Evolutionary conservation across 2,329 filamentous ascomycete genomes (phyloP).

Genomic region (Akanthomyces lecanii): DNA sequence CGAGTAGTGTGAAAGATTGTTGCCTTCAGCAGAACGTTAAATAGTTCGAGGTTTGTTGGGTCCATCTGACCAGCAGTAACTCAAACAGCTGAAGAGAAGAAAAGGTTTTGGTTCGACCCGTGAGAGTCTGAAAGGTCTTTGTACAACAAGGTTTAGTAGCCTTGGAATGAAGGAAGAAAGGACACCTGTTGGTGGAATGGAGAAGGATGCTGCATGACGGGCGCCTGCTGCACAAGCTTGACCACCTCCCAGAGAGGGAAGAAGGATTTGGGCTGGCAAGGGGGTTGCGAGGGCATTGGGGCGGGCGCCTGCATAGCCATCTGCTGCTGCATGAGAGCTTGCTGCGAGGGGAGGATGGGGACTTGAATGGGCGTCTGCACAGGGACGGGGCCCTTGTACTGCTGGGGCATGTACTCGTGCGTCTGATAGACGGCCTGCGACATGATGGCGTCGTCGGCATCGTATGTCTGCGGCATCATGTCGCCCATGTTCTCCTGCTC

Average conservation of each 20-base stretch:
- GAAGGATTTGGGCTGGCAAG: conserved; percentile 44
- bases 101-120: conserved; percentile 1
- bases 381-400: conserved; percentile 40
- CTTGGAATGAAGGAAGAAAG: conserved; percentile 48
- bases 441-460: conserved; percentile 42
- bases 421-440: conserved; percentile 34
- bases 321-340: conserved; percentile 26
- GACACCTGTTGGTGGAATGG: conserved; percentile 52
- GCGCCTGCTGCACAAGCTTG: conserved; percentile 47
- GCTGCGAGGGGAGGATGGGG: conserved; percentile 21
- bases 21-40: not conserved
- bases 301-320: conserved; percentile 33
- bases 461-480: conserved; percentile 41
- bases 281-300: conserved; percentile 33
- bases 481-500: conserved; percentile 40
- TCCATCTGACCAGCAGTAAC: conserved; percentile 14
- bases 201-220: conserved; percentile 45
- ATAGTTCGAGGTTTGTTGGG: not conserved
- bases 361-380: conserved; percentile 20
- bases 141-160: conserved; percentile 37
- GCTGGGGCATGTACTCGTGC: conserved; percentile 45
- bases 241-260: conserved; percentile 50
- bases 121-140: conserved; percentile 12
- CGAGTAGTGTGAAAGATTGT: conserved; percentile 4
- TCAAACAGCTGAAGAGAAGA: conserved; percentile 7